Evolutionary conservation across 352 stramenopile species (phyloP).

Genomic region (Globisporangium barbulae): DNA sequence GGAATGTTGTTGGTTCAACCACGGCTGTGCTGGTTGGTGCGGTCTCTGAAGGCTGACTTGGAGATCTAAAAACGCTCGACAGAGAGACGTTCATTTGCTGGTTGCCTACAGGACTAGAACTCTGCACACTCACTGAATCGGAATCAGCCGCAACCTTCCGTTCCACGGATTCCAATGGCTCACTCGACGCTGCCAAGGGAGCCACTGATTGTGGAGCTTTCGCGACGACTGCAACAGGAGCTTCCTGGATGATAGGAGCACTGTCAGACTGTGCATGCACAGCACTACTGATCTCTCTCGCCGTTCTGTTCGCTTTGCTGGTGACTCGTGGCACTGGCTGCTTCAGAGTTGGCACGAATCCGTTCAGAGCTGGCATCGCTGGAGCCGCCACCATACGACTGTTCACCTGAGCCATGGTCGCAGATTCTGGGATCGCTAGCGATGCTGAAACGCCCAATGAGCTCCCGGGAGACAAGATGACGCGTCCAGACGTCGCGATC

Average conservation of each 20-base stretch:
- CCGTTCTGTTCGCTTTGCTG: background rate
- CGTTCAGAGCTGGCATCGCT: background rate
- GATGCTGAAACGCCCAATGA: slow-evolving; percentile 3
- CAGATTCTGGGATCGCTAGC: background rate
- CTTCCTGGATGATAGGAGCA: background rate
- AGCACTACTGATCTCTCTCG: background rate
- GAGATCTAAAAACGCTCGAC: background rate
- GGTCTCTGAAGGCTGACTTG: background rate
- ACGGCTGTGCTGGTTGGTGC: background rate
- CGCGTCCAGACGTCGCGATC: background rate
- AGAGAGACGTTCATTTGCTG: background rate
- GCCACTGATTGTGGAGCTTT: background rate
- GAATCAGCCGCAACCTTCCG: background rate
- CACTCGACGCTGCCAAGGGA: background rate
- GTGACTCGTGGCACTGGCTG: background rate
- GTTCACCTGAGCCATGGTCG: background rate
- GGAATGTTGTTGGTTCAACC: background rate
- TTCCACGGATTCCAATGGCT: background rate
- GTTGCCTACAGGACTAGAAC: background rate
- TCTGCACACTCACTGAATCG: background rate
- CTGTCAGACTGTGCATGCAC: background rate
- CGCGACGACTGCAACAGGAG: background rate
- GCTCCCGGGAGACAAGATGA: slow-evolving; percentile 8
- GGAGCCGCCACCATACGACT: background rate
- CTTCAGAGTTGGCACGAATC: background rate